Evolutionary conservation across 768 basidiomycete species (phyloP), one percentile per base, ranked within the genome.

Genomic region (Auricularia auricula-judae): DNA sequence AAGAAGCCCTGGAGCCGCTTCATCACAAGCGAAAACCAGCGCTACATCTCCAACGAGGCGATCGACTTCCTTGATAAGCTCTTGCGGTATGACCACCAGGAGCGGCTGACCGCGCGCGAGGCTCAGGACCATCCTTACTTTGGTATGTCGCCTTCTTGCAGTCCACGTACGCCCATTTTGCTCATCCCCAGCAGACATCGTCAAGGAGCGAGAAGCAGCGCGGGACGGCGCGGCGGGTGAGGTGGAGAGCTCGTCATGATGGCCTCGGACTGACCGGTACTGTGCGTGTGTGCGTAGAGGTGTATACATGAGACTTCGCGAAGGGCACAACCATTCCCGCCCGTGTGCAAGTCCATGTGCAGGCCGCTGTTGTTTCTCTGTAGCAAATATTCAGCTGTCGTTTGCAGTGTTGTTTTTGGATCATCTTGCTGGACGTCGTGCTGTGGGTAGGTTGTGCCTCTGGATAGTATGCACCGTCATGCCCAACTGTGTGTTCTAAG

Each of bases 1-100:
- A 86, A 91, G 75, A 98, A 97, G 74, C 88, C 93, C 16, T 98
- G 96, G 96, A 86, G 89, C 53, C 83, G 90, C 65, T 98, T 98
- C 76, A 90, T 97, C 70, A 97, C 93, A 10, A 90, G 90, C 14
- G 93, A 95, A 74, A 97, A 97, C 73, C 93, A 96, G 74, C 85
- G 93, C 65, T 97, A 91, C 76, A 93, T 98, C 70, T 92, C 93
- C 29, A 98, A 93, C 73, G 96, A 98, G 71, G 96, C 94, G 39
- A 91, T 98, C 70, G 95, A 97, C 78, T 87, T 98, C 71, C 77
- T 98, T 66, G 96, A 98, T 77, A 94, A 94, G 76, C 82, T 98
- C 42, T 82, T 97, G 72, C 87, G 93, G 63, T 98, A 98, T 75
- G 96, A 98, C 73, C 96, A 98, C 72, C 94, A 97, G 78, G 94